Conservation (phyloP, 257 asterid species). For the Solanum chmielewskii region DNA sequence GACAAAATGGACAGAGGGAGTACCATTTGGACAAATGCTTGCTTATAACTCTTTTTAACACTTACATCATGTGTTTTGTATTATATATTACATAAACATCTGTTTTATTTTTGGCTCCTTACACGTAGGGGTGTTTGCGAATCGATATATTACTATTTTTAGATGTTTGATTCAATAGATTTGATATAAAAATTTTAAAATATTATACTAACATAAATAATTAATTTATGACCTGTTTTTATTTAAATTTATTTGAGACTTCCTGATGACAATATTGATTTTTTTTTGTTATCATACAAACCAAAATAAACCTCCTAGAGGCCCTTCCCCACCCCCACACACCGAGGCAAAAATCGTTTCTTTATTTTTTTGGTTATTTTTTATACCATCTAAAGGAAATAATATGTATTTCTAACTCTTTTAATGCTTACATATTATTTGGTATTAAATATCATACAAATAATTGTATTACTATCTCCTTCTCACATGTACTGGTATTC, state of each 20-base stretch:
- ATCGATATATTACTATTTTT: not conserved
- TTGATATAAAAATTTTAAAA: too few species aligned
- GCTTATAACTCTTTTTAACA: not conserved
- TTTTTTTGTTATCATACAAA: not conserved
- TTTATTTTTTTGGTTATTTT: not conserved
- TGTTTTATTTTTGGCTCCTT: not conserved
- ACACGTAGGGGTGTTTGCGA: not conserved
- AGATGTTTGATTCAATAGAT: not conserved
- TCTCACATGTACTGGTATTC: not conserved
- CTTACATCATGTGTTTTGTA: not conserved
- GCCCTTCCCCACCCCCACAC: not conserved
- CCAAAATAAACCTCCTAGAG: not conserved
- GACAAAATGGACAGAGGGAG: too few species aligned
- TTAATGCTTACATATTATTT: not conserved
- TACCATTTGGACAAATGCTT: not conserved
- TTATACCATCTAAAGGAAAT: too few species aligned
- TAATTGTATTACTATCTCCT: not conserved
- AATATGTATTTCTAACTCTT: not conserved
- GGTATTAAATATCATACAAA: too few species aligned
- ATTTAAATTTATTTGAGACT: too few species aligned
- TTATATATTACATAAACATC: not conserved
- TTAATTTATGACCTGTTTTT: not conserved
- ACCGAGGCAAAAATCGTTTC: not conserved
- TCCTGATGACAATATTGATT: not conserved
- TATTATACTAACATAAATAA: too few species aligned